A percentile compares a stretch with the other conserved stretches of the same genome.
phyloP scores from a whole-genome alignment of 768 basidiomycete species.

The Gymnopilus junonius region DNA sequence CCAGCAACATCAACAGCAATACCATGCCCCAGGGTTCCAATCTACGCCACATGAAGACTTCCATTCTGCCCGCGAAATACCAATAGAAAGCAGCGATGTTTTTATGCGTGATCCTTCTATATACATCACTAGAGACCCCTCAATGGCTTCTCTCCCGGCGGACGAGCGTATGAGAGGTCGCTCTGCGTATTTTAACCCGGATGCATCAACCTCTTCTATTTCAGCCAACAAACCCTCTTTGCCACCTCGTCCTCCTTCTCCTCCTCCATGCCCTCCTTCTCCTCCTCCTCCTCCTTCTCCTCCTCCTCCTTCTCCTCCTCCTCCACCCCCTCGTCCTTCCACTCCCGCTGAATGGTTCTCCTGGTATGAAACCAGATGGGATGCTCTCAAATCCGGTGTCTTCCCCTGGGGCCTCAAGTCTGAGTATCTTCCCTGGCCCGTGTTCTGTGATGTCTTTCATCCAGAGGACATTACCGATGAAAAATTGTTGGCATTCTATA shows the following conservation, averaged over 20 bases:
- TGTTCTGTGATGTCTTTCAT: constrained; percentile 25
- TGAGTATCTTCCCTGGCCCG: constrained; percentile 49
- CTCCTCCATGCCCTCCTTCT: neutral
- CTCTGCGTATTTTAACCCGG: constrained; percentile 8
- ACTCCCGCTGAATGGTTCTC: constrained; percentile 20
- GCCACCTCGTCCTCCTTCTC: neutral
- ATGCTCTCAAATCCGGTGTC: constrained; percentile 29
- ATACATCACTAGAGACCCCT: too few relatives aligned
- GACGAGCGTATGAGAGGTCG: constrained; percentile 12
- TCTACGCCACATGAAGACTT: neutral
- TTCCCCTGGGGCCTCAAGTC: constrained; percentile 24
- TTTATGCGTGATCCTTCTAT: too few relatives aligned
- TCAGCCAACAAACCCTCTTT: neutral
- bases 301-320: neutral
- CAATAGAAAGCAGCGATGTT: too few relatives aligned
- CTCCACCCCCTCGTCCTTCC: constrained; percentile 6
- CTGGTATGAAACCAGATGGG: constrained; percentile 42
- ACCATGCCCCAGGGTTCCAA: neutral
- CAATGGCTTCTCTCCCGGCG: too few relatives aligned
- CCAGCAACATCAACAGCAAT: neutral
- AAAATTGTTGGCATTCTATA: constrained; percentile 42
- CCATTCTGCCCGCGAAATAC: neutral
- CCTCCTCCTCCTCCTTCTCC: constrained; percentile 1
- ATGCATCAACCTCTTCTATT: constrained; percentile 9
- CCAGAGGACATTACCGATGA: constrained; percentile 39